Conservation (phyloP, 352 stramenopile species). For the Phytophthora rubi region DNA sequence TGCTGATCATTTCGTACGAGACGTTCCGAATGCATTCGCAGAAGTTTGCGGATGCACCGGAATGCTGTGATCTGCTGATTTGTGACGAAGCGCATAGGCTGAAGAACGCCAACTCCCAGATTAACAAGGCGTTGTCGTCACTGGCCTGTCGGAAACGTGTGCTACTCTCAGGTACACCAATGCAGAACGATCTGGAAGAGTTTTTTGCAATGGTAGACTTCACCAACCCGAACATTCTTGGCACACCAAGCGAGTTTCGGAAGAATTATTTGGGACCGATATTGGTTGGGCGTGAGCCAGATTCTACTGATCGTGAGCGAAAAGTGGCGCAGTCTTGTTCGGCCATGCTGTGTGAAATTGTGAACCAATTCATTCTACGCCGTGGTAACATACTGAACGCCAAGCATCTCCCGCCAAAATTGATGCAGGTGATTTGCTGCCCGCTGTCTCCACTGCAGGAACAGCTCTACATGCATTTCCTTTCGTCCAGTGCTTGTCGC, state of each 20-base stretch:
- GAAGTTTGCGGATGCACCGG: slow-evolving; percentile 87
- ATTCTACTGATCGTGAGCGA: slow-evolving; percentile 86
- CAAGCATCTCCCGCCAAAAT: slow-evolving; percentile 97
- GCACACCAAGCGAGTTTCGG: slow-evolving; percentile 90
- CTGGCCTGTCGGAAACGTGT: slow-evolving; percentile 93
- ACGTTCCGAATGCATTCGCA: slow-evolving; percentile 94
- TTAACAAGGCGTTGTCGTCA: slow-evolving; percentile 79
- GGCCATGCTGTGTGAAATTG: slow-evolving; percentile 95
- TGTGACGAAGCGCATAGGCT: slow-evolving; percentile 99
- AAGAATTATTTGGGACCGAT: slow-evolving; percentile 93
- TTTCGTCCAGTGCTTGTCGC: slow-evolving; percentile 94
- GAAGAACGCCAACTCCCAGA: slow-evolving; percentile 98
- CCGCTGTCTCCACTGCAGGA: slow-evolving; percentile 96
- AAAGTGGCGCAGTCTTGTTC: slow-evolving; percentile 88
- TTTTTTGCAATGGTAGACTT: slow-evolving; percentile 98
- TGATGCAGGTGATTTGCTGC: slow-evolving; percentile 99
- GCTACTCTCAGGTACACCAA: slow-evolving; percentile 96
- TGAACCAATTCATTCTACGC: slow-evolving; percentile 99
- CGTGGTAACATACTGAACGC: slow-evolving; percentile 99
- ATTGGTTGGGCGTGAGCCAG: slow-evolving; percentile 88
- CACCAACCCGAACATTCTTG: slow-evolving; percentile 88
- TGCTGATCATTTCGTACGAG: slow-evolving; percentile 91
- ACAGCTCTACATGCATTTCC: slow-evolving; percentile 96
- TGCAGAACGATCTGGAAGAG: slow-evolving; percentile 99
- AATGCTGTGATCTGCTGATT: slow-evolving; percentile 96